Evolutionary conservation across 129 eudicot species (phyloP), one percentile per base, ranked within the genome.

Genomic region (Cynara cardunculus): DNA sequence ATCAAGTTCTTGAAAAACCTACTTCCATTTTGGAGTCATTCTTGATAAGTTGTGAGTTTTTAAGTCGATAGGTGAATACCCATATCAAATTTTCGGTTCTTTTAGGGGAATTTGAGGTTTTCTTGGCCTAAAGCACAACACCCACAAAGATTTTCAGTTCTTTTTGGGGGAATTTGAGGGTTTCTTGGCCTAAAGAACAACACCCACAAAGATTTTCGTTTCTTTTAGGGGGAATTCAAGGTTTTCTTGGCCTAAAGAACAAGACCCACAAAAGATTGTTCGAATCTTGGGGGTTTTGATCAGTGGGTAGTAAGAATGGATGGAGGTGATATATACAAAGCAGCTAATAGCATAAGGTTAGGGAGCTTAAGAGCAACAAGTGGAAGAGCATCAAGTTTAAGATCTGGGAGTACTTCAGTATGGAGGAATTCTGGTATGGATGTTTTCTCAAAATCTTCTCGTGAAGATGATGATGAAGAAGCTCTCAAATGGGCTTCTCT

Each of bases 401-500:
- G 94, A 84, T 41, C 80, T 25, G 87, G 78, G 7, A 82, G 91
- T 83, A 77, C 90, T 28, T 83, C 92, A 11, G 37, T 85, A 76
- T 90, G 96, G 94, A 87, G 94, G 75, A 85, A 78, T 65, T 78
- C 81, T 19, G 86, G 89, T 7, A 65, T 79, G 66, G 96, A 90
- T 22, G 92, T 78, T 34, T 93, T 90, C 28, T 89, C 97, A 0
- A 80, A 80, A 27, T 89, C 97, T 0, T 56, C 86, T 3, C 76
- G 82, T 32, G 91, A 91, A 3, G 94, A 91, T 76, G 92, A 94
- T 62, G 98, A 94, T 65, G 98, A 94, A 86, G 98, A 89, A 53
- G 95, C 97, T 65, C 88, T 94, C 3, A 94, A 88, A 77, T 94
- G 98, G 98, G 98, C 98, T 44, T 87, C 98, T n/a, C 93, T 94